Evolutionary conservation across 441 rosid genomes (phyloP).

Genomic region (Pelargonium fulgidum): DNA sequence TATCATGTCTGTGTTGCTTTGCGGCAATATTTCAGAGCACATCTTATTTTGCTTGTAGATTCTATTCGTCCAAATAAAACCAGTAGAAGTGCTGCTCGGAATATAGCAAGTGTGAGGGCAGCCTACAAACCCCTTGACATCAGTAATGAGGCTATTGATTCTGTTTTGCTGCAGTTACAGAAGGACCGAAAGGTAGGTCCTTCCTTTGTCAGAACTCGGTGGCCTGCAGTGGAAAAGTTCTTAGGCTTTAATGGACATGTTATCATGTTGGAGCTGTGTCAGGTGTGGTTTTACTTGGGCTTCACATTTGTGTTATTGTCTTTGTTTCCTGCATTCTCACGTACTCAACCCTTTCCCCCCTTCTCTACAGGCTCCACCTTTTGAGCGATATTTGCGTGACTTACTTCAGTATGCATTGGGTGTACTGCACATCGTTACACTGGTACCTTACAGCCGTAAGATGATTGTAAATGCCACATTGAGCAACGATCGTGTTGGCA

Average conservation of each 20-base stretch:
- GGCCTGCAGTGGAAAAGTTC: constrained; percentile 83
- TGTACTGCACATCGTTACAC: constrained; percentile 84
- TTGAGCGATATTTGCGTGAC: constrained; percentile 91
- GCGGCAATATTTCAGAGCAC: constrained; percentile 98
- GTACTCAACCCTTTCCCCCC: constrained; percentile 17
- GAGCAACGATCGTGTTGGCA: constrained; percentile 84
- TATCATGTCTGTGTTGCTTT: constrained; percentile 87
- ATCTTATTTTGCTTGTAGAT: constrained; percentile 82
- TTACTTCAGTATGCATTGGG: constrained; percentile 96
- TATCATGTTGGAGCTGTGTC: constrained; percentile 91
- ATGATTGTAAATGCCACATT: constrained; percentile 76
- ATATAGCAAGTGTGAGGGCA: constrained; percentile 70
- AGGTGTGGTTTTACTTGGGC: constrained; percentile 39
- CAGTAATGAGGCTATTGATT: constrained; percentile 96
- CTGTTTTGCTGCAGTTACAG: constrained; percentile 77
- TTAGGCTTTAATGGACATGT: constrained; percentile 74
- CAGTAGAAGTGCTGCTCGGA: constrained; percentile 66
- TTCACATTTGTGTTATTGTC: constrained; percentile 11
- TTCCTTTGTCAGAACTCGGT: constrained; percentile 75
- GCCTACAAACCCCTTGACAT: constrained; percentile 92
- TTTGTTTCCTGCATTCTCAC: constrained; percentile 10
- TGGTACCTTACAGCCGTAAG: constrained; percentile 84
- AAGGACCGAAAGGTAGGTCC: constrained; percentile 94
- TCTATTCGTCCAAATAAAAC: constrained; percentile 83
- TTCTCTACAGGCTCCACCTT: constrained; percentile 79